Evolutionary conservation across 768 basidiomycete genomes (phyloP).

Genomic region (Rhodotorula diobovata): DNA sequence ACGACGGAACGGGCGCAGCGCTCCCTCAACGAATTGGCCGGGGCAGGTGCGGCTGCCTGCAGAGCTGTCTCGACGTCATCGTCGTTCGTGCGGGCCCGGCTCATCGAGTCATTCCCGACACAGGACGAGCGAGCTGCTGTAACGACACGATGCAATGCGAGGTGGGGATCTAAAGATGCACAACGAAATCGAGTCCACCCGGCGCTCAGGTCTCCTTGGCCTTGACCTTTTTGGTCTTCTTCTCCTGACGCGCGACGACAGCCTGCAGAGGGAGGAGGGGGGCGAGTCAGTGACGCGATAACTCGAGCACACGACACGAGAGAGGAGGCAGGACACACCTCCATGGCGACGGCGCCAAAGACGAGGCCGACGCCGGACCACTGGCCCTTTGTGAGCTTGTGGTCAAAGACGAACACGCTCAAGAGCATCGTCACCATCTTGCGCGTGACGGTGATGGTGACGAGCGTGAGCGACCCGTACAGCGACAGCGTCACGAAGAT

Average conservation of each 20-base stretch:
- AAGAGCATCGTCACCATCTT: slow-evolving; percentile 98
- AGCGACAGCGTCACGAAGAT: slow-evolving; percentile 76
- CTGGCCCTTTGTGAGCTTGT: slow-evolving; percentile 74
- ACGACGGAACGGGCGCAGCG: too few species aligned
- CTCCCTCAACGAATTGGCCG: too few species aligned
- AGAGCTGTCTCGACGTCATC: too few species aligned
- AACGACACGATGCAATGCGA: too few species aligned
- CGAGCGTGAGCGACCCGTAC: slow-evolving; percentile 79
- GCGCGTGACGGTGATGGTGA: slow-evolving; percentile 87
- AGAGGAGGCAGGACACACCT: not conserved
- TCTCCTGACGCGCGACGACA: slow-evolving; percentile 17
- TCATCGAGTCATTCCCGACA: not conserved
- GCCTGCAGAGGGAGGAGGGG: not conserved
- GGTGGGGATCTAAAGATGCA: too few species aligned
- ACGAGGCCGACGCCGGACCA: slow-evolving; percentile 90
- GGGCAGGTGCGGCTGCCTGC: too few species aligned
- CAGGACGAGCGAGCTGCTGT: too few species aligned
- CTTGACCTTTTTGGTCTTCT: slow-evolving; percentile 15
- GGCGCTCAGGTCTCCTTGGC: not conserved
- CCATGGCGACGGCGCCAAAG: slow-evolving; percentile 62
- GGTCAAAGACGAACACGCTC: slow-evolving; percentile 86
- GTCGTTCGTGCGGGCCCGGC: too few species aligned
- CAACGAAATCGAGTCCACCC: too few species aligned
- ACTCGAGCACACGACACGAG: too few species aligned
- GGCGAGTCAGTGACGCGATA: rapidly evolving